These are phyloP conservation scores for Keithomyces neogunnii DNA, from an alignment of 2,329 filamentous ascomycete genomes.

Conservation along the genomic window DNA sequence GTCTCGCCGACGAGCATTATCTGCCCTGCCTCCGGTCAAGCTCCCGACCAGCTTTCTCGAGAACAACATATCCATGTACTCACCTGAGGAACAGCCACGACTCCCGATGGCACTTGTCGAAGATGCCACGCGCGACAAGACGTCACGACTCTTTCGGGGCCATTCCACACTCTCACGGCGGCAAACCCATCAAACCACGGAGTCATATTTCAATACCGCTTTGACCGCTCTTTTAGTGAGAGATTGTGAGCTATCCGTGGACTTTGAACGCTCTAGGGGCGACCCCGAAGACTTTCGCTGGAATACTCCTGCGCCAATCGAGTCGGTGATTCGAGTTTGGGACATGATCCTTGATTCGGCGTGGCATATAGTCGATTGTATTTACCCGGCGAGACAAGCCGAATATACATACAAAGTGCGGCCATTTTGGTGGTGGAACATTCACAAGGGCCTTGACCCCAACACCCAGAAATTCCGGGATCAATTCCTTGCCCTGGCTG, in stretches of 20 bases:
- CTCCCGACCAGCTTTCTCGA: conserved; percentile 51
- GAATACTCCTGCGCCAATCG: conserved; percentile 11
- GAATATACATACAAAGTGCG: conserved; percentile 24
- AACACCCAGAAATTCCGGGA: conserved; percentile 20
- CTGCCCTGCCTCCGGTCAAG: conserved; percentile 40
- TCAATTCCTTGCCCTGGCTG: conserved; percentile 17
- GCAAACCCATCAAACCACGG: conserved; percentile 18
- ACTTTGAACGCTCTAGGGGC: conserved; percentile 7
- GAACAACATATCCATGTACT: conserved; percentile 33
- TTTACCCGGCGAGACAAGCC: conserved; percentile 24
- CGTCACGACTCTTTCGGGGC: conserved; percentile 20
- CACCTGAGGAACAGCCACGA: conserved; percentile 16
- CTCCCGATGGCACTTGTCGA: conserved; percentile 23
- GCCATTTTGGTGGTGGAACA: conserved; percentile 34
- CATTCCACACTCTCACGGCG: conserved; percentile 12
- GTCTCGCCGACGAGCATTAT: conserved; percentile 23
- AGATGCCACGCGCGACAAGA: conserved; percentile 22
- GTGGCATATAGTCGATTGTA: conserved; percentile 25
- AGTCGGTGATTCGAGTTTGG: conserved; percentile 15
- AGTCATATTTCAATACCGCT: conserved; percentile 23
- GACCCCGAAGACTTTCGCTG: conserved; percentile 4
- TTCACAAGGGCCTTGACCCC: conserved; percentile 25
- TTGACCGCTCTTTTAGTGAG: conserved; percentile 13
- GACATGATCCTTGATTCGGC: conserved; percentile 29
- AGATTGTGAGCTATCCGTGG: conserved; percentile 11